phyloP scores from a whole-genome alignment of 2,329 filamentous ascomycete species.

The Nakataea oryzae region DNA sequence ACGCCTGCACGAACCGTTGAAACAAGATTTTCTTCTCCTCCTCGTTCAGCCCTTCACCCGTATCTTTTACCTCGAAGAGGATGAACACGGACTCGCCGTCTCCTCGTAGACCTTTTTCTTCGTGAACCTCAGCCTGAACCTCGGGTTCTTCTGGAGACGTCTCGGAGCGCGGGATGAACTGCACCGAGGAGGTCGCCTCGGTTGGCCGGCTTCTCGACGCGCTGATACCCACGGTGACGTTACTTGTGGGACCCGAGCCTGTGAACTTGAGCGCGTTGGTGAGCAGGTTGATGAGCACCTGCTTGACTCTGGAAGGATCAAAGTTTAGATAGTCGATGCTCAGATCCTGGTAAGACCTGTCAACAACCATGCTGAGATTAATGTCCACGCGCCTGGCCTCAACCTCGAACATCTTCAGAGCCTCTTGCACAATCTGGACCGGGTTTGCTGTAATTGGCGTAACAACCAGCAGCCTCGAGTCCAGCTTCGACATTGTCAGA shows the following conservation, averaged over 20 bases:
- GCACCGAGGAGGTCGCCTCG: conserved; percentile 35
- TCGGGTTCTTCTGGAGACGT: conserved; percentile 4
- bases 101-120: not conserved
- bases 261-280: conserved; percentile 82
- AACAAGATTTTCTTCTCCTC: conserved; percentile 68
- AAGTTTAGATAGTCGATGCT: conserved; percentile 55
- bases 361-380: conserved; percentile 51
- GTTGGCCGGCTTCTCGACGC: conserved; percentile 28
- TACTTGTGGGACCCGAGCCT: conserved; percentile 46
- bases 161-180: conserved; percentile 52
- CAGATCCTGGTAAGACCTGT: conserved; percentile 47
- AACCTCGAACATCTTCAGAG: conserved; percentile 69
- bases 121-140: not conserved
- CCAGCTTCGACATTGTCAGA: conserved; percentile 63
- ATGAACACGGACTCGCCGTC: conserved; percentile 46
- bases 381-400: conserved; percentile 63
- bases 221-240: conserved; percentile 38
- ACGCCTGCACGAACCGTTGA: conserved; percentile 70
- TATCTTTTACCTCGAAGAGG: conserved; percentile 66
- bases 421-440: conserved; percentile 52
- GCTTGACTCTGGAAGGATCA: conserved; percentile 65
- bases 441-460: conserved; percentile 62
- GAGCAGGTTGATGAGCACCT: conserved; percentile 71
- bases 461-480: conserved; percentile 63
- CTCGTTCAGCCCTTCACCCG: conserved; percentile 60